Conservation (phyloP, 2,329 filamentous ascomycete genomes). For the Cytospora leucostoma region DNA sequence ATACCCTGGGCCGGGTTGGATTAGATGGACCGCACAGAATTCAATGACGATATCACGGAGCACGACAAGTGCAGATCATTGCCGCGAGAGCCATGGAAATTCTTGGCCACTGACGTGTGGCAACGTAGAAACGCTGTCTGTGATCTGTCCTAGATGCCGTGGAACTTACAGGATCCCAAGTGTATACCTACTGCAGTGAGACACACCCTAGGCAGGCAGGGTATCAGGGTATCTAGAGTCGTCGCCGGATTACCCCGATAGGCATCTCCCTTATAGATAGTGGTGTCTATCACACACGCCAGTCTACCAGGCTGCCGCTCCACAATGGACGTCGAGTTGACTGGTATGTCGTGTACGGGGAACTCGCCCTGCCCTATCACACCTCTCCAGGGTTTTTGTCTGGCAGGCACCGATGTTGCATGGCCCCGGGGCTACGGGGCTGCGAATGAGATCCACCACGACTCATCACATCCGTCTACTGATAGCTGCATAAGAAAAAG, state of each 20-base stretch:
- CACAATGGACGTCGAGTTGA: conserved; percentile 6
- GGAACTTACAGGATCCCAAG: not conserved
- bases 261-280: not conserved
- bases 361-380: not conserved
- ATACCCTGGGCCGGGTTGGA: conserved; percentile 5
- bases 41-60: conserved; percentile 15
- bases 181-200: not conserved
- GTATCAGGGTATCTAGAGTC: not conserved
- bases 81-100: not conserved
- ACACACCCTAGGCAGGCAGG: not conserved
- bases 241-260: conserved; percentile 3
- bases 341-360: not conserved
- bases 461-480: not conserved
- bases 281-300: conserved; percentile 3
- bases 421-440: not conserved
- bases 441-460: not conserved
- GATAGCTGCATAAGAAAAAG: not conserved
- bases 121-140: not conserved
- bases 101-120: not conserved
- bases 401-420: not conserved
- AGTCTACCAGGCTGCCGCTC: conserved; percentile 16
- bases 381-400: conserved; percentile 4
- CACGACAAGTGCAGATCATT: not conserved
- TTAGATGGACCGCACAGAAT: conserved; percentile 1
- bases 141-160: not conserved